Base-by-base conservation (phyloP, 306 rosid genomes). In the Nissolia schottii region DNA sequence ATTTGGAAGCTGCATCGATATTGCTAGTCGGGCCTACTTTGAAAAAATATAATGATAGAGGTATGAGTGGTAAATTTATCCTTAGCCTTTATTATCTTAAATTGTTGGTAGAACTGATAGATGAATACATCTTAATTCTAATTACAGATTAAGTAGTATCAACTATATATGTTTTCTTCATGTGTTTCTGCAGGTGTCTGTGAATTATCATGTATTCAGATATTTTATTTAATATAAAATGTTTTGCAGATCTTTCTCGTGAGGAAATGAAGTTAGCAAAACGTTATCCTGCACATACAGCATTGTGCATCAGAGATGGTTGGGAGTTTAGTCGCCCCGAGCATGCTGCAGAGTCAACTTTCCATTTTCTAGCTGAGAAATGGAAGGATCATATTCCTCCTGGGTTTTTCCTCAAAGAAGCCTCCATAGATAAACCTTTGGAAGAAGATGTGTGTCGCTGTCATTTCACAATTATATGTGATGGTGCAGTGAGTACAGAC, bases 11-110 rank as follows among this genome's bases (percentile, higher is more conserved):
- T 45, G 99, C 99, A 48, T 91, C 96, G 35, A 85, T 95, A 78
- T 86, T 95, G 86, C 94, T 95, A 23, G 93, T 87, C 73, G 99
- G 99, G 35, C 92, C 99, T 76, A 91, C 97, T 37, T 74, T 95
- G 63, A 95, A 95, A 75, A 95, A 88, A 84, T 91, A 85, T 78
- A 95, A 95, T 41, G 99, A 95, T 67, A 89, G 99, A 95, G 99
- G 99, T 95, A 83, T 50, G 46, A 2, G 68, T 67, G 63, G 22
- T 67, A n/a, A 10, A 53, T 31, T 41, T 35, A 37, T 63, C 28
- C 15, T 79, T 76, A 57, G 61, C 62, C 37, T 59, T 74, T 56
- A 50, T 59, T 71, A 57, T 80, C 16, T 63, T 40, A 32, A 43
- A 56, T 27, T 74, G 49, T 61, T 64, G 16, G 35, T 20, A 16